A percentile compares a stretch with the other conserved stretches of the same genome.
These are phyloP conservation scores for Neurospora sp. DNA, from an alignment of 495 filamentous ascomycete species.

Conservation along the genomic window DNA sequence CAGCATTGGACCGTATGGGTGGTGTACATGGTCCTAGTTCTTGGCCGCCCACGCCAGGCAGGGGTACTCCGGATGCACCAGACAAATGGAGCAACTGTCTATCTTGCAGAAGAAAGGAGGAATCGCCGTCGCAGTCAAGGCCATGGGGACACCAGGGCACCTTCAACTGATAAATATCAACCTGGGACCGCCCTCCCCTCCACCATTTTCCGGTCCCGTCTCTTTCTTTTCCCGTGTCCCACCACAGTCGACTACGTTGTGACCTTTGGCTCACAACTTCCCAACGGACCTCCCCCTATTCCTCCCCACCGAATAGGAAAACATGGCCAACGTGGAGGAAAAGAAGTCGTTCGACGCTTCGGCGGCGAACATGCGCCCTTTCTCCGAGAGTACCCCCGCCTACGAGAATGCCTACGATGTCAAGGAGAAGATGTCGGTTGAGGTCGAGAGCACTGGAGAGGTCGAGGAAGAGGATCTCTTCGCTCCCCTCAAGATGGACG, in stretches of 20 bases:
- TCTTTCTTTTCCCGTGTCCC: not conserved
- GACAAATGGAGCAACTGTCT: not conserved
- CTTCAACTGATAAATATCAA: not conserved
- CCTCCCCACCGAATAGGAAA: not conserved
- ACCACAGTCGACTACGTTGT: not conserved
- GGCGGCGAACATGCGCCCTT: slow-evolving; percentile 13
- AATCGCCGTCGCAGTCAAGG: not conserved
- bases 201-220: not conserved
- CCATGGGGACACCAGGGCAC: not conserved
- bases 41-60: not conserved
- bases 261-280: not conserved
- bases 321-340: slow-evolving; percentile 17
- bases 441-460: slow-evolving; percentile 14
- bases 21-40: not conserved
- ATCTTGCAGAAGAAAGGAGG: not conserved
- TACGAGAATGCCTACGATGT: slow-evolving; percentile 10
- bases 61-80: not conserved
- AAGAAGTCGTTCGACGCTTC: slow-evolving; percentile 11
- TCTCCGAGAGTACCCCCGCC: slow-evolving; percentile 19
- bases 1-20: not conserved
- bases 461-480: slow-evolving; percentile 31
- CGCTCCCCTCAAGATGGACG: slow-evolving; percentile 37
- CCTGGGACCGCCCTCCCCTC: not conserved
- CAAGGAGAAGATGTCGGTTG: slow-evolving; percentile 11
- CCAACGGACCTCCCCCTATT: not conserved